Evolutionary conservation across 257 asterid genomes (phyloP).

Genomic region (Nemophila menziesii): DNA sequence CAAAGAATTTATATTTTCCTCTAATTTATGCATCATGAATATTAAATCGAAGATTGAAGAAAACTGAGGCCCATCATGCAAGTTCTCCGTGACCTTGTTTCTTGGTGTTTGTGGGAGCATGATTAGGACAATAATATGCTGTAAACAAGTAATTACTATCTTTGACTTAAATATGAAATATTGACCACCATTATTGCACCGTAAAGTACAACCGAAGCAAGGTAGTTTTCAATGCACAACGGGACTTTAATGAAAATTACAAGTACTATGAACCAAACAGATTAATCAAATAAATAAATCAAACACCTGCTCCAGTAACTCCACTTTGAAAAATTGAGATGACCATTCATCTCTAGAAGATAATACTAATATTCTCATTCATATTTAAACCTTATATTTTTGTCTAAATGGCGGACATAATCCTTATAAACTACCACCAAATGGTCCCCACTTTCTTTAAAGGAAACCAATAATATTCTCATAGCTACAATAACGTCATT

Average conservation of each 20-base stretch:
- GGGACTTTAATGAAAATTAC: conserved; percentile 11
- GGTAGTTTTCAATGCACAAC: conserved; percentile 2
- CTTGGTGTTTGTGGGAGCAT: too few species aligned
- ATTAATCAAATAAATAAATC: too few species aligned
- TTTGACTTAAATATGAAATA: conserved; percentile 4
- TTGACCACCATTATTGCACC: conserved; percentile 17
- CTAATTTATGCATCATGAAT: too few species aligned
- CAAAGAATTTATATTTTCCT: too few species aligned
- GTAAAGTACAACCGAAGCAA: conserved; percentile 8
- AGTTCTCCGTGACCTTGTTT: too few species aligned
- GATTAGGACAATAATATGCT: background rate
- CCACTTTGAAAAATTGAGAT: too few species aligned
- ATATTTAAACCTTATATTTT: conserved; percentile 14
- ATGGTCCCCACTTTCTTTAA: conserved; percentile 39
- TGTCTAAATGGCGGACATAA: conserved; percentile 40
- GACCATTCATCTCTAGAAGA: too few species aligned
- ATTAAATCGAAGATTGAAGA: too few species aligned
- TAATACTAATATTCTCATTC: conserved; percentile 13
- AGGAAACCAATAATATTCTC: conserved; percentile 34
- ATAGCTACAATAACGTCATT: too few species aligned
- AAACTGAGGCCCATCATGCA: too few species aligned
- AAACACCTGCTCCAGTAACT: too few species aligned
- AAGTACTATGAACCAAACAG: conserved; percentile 8
- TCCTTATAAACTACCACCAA: conserved; percentile 18
- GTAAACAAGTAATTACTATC: background rate